These are phyloP conservation scores for Pelargonium fulgidum DNA, from an alignment of 441 rosid genomes.

Conservation along the genomic window DNA sequence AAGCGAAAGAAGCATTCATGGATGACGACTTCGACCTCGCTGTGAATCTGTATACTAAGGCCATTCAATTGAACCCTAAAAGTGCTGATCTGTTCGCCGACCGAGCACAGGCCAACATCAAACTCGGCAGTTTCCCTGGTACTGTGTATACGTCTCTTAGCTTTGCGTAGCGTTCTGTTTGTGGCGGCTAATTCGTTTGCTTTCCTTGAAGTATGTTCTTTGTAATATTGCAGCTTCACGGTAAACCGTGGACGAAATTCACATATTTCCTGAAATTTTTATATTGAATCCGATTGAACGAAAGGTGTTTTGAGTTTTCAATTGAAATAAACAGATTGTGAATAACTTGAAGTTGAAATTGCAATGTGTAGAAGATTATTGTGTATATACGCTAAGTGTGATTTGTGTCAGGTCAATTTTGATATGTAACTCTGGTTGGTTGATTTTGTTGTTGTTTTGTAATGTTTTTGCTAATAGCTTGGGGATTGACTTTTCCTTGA, in stretches of 20 bases:
- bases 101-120: slow-evolving; percentile 49
- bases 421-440: background rate
- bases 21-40: slow-evolving; percentile 40
- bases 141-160: background rate
- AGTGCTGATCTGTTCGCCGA: slow-evolving; percentile 42
- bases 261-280: background rate
- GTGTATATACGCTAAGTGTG: background rate
- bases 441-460: background rate
- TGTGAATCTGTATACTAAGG: slow-evolving; percentile 38
- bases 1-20: slow-evolving; percentile 38
- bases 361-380: background rate
- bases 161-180: background rate
- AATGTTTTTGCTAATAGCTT: background rate
- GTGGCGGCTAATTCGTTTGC: background rate
- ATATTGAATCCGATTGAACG: background rate
- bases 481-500: background rate
- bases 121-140: slow-evolving; percentile 41
- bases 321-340: background rate
- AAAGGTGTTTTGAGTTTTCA: background rate
- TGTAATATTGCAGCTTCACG: background rate
- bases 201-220: background rate
- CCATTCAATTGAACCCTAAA: slow-evolving; percentile 37
- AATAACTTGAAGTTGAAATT: background rate
- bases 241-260: background rate
- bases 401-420: too few species aligned